Evolutionary conservation across 441 rosid genomes (phyloP).

Genomic region (Adansonia grandidieri): DNA sequence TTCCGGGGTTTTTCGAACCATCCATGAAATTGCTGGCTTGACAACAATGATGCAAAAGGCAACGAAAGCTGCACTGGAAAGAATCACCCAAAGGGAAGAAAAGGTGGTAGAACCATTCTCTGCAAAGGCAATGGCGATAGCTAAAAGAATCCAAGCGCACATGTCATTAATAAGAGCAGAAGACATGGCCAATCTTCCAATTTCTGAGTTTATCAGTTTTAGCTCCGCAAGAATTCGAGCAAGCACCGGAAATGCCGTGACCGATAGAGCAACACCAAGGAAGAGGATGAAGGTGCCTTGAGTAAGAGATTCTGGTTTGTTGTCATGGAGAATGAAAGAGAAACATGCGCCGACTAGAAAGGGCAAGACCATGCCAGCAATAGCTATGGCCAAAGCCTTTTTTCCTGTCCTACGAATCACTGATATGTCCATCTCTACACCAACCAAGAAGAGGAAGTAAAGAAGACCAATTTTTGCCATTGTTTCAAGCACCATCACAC

Average conservation of each 20-base stretch:
- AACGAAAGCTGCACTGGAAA: constrained; percentile 56
- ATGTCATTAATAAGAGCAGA: constrained; percentile 88
- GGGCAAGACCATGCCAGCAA: constrained; percentile 86
- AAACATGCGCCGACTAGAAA: constrained; percentile 59
- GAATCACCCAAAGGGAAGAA: constrained; percentile 73
- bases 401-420: constrained; percentile 69
- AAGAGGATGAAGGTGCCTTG: constrained; percentile 70
- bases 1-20: constrained; percentile 74
- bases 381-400: constrained; percentile 63
- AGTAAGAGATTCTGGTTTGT: neutral
- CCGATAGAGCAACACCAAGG: constrained; percentile 86
- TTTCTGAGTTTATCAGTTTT: constrained; percentile 79
- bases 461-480: constrained; percentile 92
- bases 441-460: constrained; percentile 86
- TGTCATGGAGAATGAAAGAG: constrained; percentile 49
- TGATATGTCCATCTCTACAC: constrained; percentile 87
- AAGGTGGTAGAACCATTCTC: constrained; percentile 58
- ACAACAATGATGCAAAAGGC: constrained; percentile 57
- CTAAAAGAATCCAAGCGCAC: constrained; percentile 82
- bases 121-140: constrained; percentile 76
- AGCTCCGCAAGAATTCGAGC: constrained; percentile 90
- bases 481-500: constrained; percentile 96
- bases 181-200: constrained; percentile 86
- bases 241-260: constrained; percentile 90
- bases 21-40: constrained; percentile 70